A percentile compares a stretch with the other conserved stretches of the same genome.
Conservation (phyloP, 192 early-diverging fungal species). For the Cladochytrium replicatum region DNA sequence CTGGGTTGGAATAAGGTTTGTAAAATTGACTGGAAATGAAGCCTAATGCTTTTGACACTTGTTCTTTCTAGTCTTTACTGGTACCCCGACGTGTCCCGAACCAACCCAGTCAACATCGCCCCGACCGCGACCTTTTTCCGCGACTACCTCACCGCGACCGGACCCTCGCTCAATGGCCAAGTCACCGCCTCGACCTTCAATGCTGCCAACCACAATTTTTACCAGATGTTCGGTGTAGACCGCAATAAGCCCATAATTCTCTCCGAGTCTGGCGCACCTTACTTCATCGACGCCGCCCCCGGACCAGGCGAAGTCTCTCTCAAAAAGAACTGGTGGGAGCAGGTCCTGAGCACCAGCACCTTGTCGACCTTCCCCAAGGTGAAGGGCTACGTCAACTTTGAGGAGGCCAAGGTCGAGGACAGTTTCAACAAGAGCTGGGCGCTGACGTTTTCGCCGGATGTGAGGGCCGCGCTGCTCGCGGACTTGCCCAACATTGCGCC, state of each 20-base stretch:
- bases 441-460: not conserved
- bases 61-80: not conserved
- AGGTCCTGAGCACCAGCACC: conserved; percentile 16
- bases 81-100: not conserved
- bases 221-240: conserved; percentile 21
- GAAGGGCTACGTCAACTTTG: not conserved
- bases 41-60: not conserved
- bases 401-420: not conserved
- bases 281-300: conserved; percentile 1
- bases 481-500: not conserved
- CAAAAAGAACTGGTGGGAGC: conserved; percentile 30
- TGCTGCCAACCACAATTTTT: conserved; percentile 19
- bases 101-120: not conserved
- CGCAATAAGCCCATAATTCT: conserved; percentile 30
- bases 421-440: not conserved
- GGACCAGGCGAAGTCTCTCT: conserved; percentile 11
- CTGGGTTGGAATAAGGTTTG: conserved; percentile 24
- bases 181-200: not conserved
- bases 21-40: not conserved
- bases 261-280: conserved; percentile 29
- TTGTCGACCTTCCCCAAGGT: not conserved
- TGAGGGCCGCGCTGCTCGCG: not conserved
- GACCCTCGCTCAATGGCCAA: not conserved
- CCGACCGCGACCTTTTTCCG: not conserved
- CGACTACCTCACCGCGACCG: conserved; percentile 3